Evolutionary conservation across 2,329 filamentous ascomycete species (phyloP).

Genomic region (Aspergillus persii): DNA sequence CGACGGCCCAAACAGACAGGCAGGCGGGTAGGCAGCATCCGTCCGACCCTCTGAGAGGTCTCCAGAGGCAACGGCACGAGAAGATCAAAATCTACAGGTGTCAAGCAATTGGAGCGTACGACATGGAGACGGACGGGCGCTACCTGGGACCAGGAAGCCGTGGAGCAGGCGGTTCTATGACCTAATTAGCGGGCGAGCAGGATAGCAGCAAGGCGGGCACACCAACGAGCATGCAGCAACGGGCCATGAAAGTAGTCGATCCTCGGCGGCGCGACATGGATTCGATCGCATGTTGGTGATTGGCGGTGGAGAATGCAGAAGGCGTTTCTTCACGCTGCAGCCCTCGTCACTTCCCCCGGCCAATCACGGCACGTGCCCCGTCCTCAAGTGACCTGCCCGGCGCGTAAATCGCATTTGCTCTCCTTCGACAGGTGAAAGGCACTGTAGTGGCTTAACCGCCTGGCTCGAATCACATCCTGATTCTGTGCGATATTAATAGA

Average conservation of each 20-base stretch:
- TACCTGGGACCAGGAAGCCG: slow-evolving; percentile 21
- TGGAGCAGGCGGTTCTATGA: slow-evolving; percentile 16
- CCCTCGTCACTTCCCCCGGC: slow-evolving; percentile 19
- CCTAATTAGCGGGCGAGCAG: slow-evolving; percentile 31
- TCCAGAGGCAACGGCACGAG: slow-evolving; percentile 26
- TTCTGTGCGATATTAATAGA: background rate
- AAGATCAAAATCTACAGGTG: slow-evolving; percentile 32
- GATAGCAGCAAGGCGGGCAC: slow-evolving; percentile 26
- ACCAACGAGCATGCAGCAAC: slow-evolving; percentile 32
- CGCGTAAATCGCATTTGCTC: slow-evolving; percentile 13
- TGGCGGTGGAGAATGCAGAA: slow-evolving; percentile 9
- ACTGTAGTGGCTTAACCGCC: background rate
- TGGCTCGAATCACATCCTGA: background rate
- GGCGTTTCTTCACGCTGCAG: slow-evolving; percentile 27
- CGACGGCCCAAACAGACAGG: background rate
- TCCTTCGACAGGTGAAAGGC: background rate
- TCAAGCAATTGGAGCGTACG: slow-evolving; percentile 31
- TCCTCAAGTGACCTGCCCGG: slow-evolving; percentile 18
- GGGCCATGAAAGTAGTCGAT: slow-evolving; percentile 11
- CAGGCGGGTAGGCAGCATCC: background rate
- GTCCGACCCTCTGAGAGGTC: slow-evolving; percentile 12
- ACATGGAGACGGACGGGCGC: slow-evolving; percentile 26
- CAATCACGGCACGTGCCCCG: slow-evolving; percentile 18
- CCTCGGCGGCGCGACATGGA: background rate
- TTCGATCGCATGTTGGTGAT: slow-evolving; percentile 13